phyloP scores from a whole-genome alignment of 2,329 filamentous ascomycete genomes.

The Hymenoscyphus salicellus region DNA sequence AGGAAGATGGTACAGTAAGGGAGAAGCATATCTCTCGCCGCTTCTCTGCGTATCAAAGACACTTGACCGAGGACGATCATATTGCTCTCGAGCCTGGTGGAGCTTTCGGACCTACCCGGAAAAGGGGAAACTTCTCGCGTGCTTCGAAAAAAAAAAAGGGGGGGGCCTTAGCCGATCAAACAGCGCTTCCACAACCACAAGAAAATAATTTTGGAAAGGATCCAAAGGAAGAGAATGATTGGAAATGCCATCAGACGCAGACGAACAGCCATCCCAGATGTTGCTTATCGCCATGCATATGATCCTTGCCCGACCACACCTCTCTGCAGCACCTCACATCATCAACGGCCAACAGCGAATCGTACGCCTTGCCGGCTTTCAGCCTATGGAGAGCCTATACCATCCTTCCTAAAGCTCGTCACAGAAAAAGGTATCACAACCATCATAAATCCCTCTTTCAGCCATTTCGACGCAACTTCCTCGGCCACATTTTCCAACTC shows the following conservation, averaged over 20 bases:
- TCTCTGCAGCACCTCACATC: not conserved
- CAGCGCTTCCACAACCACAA: not conserved
- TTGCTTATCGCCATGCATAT: slow-evolving; percentile 16
- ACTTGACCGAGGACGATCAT: not conserved
- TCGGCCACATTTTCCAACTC: too few relatives aligned
- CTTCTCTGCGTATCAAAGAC: not conserved
- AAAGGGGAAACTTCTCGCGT: slow-evolving; percentile 1
- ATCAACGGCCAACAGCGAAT: not conserved
- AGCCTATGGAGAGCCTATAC: too few relatives aligned
- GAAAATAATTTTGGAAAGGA: not conserved
- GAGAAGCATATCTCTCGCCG: not conserved
- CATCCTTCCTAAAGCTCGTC: too few relatives aligned
- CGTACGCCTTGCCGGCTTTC: not conserved
- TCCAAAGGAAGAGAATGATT: not conserved
- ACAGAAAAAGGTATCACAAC: not conserved
- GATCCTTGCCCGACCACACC: not conserved
- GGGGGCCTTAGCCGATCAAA: not conserved
- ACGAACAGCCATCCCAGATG: not conserved
- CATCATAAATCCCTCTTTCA: not conserved
- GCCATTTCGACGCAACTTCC: not conserved
- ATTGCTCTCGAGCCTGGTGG: not conserved
- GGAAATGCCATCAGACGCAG: not conserved
- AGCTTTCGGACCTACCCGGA: not conserved
- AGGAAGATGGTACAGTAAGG: not conserved
- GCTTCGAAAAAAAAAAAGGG: slow-evolving; percentile 3